Evolutionary conservation across 164 flowering plant species (phyloP).

Genomic region (Kalanchoe fedtschenkoi): DNA sequence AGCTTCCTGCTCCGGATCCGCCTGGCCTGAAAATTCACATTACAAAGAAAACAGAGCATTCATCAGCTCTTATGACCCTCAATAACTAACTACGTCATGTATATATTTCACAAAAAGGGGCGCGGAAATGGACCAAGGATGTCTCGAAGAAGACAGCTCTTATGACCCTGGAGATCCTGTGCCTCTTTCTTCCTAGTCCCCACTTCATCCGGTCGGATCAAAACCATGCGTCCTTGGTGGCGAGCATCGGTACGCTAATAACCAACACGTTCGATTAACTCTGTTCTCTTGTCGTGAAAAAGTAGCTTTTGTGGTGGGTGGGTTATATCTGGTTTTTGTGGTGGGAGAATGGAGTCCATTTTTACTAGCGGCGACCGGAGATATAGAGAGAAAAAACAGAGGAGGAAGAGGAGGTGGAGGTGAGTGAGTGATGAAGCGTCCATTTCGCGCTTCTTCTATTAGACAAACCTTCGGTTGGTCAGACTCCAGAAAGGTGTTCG

Average conservation of each 20-base stretch:
- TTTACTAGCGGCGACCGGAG: neutral
- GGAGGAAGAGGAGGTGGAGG: too few relatives aligned
- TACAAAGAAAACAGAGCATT: too few relatives aligned
- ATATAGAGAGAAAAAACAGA: neutral
- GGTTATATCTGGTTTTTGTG: too few relatives aligned
- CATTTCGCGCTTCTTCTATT: neutral
- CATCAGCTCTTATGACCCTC: too few relatives aligned
- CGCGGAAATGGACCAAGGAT: neutral
- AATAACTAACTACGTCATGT: too few relatives aligned
- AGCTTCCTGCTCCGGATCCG: slow-evolving; percentile 1
- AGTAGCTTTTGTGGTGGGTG: neutral
- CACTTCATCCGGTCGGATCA: neutral
- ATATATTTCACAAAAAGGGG: too few relatives aligned
- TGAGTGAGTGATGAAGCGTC: neutral
- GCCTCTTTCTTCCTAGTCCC: neutral
- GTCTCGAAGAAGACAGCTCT: neutral
- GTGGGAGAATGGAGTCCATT: neutral
- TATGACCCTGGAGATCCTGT: neutral
- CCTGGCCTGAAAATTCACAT: neutral
- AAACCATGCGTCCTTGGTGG: neutral
- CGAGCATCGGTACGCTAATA: too few relatives aligned
- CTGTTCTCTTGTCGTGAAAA: neutral
- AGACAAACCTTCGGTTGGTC: too few relatives aligned
- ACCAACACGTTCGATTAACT: neutral
- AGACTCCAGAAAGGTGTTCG: too few relatives aligned